Evolutionary conservation across 345 rosid species (phyloP).

Genomic region (Lagerstroemia speciosa): DNA sequence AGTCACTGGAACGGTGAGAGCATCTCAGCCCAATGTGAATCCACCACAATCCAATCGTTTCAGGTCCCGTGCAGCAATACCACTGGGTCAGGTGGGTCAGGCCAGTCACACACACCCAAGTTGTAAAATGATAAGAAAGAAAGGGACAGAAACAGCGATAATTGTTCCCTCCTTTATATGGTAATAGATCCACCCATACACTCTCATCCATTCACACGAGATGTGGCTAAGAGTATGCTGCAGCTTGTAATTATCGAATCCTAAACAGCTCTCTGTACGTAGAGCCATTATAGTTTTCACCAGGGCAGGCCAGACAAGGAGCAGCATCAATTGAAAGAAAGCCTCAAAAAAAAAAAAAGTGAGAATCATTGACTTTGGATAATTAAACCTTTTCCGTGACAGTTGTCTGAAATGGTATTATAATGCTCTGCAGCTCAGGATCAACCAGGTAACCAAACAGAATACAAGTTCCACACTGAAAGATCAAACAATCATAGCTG

Average conservation of each 20-base stretch:
- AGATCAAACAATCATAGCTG: background rate
- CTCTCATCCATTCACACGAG: background rate
- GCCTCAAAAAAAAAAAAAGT: background rate
- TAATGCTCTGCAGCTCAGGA: background rate
- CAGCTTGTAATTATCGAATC: background rate
- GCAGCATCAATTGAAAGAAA: background rate
- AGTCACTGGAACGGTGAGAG: background rate
- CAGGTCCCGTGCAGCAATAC: no score
- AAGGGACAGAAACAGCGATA: background rate
- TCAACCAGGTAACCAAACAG: background rate
- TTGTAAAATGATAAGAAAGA: background rate
- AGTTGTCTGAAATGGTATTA: background rate
- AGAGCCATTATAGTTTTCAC: background rate
- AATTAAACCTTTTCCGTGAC: background rate
- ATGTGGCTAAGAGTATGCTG: background rate
- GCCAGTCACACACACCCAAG: background rate
- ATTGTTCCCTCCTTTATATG: background rate
- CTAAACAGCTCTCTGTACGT: background rate
- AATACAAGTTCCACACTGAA: background rate
- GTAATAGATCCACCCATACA: background rate
- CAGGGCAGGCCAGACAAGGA: background rate
- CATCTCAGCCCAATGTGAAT: background rate
- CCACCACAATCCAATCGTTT: background rate
- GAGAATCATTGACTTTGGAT: background rate
- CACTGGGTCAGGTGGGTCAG: no score